Conservation (phyloP, 352 stramenopile species). For the Lagenidium sp. region DNA sequence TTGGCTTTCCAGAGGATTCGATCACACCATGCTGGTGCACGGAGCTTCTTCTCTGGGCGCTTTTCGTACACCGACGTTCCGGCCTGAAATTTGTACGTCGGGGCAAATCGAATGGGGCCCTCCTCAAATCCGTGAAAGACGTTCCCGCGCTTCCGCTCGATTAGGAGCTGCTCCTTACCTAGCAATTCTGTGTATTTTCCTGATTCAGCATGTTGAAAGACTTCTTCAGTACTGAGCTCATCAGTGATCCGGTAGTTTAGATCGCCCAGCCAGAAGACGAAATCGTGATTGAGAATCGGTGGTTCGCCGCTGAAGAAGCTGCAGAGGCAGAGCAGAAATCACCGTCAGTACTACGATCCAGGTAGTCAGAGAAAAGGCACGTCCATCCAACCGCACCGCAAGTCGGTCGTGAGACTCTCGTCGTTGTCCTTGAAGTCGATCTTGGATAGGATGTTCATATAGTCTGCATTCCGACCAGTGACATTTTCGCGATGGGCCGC, state of each 20-base stretch:
- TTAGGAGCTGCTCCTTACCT: constrained; percentile 53
- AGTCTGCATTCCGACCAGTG: constrained; percentile 95
- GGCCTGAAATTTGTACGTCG: constrained; percentile 98
- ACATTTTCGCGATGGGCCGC: constrained; percentile 98
- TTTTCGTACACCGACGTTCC: constrained; percentile 95
- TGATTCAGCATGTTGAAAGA: constrained; percentile 48
- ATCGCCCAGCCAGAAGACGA: constrained; percentile 97
- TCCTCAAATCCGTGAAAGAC: constrained; percentile 88
- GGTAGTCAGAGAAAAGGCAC: too few species aligned
- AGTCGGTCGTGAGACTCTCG: constrained; percentile 15
- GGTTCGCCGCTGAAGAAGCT: constrained; percentile 44
- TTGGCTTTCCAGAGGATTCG: constrained; percentile 80
- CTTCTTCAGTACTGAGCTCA: constrained; percentile 62
- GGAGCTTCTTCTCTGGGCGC: constrained; percentile 97
- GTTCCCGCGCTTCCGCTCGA: constrained; percentile 57
- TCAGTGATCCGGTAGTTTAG: constrained; percentile 89
- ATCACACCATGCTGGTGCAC: constrained; percentile 96
- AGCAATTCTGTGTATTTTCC: constrained; percentile 26
- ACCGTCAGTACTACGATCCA: background rate
- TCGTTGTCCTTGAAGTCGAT: constrained; percentile 83
- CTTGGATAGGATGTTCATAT: constrained; percentile 96
- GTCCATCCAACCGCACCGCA: constrained; percentile 10
- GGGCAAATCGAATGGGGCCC: constrained; percentile 87
- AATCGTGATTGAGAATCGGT: constrained; percentile 94
- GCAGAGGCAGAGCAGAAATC: constrained; percentile 8